phyloP scores from a whole-genome alignment of 495 filamentous ascomycete genomes.

The Hypoxylon perforatum region DNA sequence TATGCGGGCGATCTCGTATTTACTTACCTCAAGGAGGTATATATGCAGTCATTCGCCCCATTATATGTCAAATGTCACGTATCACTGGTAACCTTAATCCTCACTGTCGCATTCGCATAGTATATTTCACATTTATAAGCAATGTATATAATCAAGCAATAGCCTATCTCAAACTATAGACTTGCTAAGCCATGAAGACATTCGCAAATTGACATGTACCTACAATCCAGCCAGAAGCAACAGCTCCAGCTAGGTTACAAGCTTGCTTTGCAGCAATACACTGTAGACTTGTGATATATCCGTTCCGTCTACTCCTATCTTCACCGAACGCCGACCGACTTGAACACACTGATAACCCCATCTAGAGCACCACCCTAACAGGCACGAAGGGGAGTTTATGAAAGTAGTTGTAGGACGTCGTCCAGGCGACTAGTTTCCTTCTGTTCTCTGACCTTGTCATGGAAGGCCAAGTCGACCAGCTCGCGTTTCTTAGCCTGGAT shows the following conservation, averaged over 20 bases:
- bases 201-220: too few relatives aligned
- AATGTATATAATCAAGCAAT: too few relatives aligned
- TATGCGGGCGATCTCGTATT: constrained; percentile 37
- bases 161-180: too few relatives aligned
- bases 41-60: constrained; percentile 5
- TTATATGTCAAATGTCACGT: too few relatives aligned
- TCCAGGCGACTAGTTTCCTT: constrained; percentile 57
- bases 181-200: too few relatives aligned
- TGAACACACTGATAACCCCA: neutral
- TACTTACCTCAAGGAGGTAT: neutral
- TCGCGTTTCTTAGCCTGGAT: constrained; percentile 85
- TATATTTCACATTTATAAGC: too few relatives aligned
- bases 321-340: neutral
- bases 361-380: neutral
- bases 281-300: neutral
- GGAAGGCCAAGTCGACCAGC: constrained; percentile 80
- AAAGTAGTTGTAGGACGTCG: constrained; percentile 54
- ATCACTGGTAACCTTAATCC: too few relatives aligned
- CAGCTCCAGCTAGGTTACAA: neutral
- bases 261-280: constrained; percentile 9
- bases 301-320: neutral
- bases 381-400: constrained; percentile 21
- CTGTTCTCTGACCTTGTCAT: constrained; percentile 63
- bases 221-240: too few relatives aligned
- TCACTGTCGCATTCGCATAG: too few relatives aligned